phyloP scores from a whole-genome alignment of 2,329 filamentous ascomycete genomes.

The Thielaviopsis euricoi region DNA sequence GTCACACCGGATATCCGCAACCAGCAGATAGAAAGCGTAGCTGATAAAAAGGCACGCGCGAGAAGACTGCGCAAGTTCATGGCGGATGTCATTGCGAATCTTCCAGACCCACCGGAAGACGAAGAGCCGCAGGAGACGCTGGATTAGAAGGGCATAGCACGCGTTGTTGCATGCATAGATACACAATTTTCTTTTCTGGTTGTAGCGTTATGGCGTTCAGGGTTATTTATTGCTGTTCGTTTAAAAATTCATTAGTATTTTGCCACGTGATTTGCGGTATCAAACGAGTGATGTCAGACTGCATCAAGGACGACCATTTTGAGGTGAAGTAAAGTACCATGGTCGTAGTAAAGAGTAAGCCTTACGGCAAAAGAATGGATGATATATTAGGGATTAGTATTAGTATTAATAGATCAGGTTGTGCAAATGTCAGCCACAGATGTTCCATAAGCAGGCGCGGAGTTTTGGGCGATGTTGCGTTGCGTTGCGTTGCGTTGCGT shows the following conservation, averaged over 20 bases:
- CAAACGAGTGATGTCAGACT: background rate
- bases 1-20: constrained; percentile 40
- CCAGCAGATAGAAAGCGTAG: constrained; percentile 32
- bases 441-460: background rate
- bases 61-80: constrained; percentile 28
- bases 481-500: no score
- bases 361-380: background rate
- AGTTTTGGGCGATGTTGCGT: background rate
- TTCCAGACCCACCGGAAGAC: constrained; percentile 19
- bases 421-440: background rate
- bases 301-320: background rate
- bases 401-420: background rate
- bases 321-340: background rate
- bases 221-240: background rate
- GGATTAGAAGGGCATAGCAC: constrained; percentile 4
- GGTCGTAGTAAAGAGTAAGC: no score
- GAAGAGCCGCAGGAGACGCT: constrained; percentile 21
- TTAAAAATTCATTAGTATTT: background rate
- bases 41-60: constrained; percentile 28
- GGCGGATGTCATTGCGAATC: constrained; percentile 27
- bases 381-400: background rate
- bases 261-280: background rate
- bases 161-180: no score
- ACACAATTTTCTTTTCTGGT: no score
- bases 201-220: background rate